Evolutionary conservation across 257 asterid genomes (phyloP), one percentile per base, ranked within the genome.

Genomic region (Fraxinus excelsior): DNA sequence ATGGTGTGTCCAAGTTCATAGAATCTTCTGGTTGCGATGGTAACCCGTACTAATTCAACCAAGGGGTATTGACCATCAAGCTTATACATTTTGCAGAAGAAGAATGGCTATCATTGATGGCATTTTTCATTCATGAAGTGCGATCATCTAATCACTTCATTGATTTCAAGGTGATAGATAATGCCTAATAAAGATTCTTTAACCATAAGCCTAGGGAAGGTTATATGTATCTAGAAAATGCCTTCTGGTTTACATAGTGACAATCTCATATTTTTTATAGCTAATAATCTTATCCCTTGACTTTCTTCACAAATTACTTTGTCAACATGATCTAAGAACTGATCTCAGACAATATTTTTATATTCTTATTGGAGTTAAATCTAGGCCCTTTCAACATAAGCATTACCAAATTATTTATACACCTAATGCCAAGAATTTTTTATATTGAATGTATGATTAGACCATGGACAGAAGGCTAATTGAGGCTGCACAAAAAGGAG

Each of bases 391-490:
- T 0, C 34, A 62, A 23, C 68, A 26, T 62, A 2, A 62, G 32
- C 19, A 25, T 25, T 9, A 25, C 32, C 32, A 62, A 62, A 62
- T 26, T 21, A 62, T 62, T 9, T 62, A 25, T 21, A 62, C 7
- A 10, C 6, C 16, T n/a, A 46, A 14, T 46, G 56, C n/a, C 56
- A 46, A 14, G 64, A 53, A 53, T 25, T 60, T 60, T 34, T 13
- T 7, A 3, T 60, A 19, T 60, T 60, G 34, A 62, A 62, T 4
- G 68, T 23, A 8, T 62, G 2, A 25, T 25, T 62, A 1, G 68
- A 62, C 19, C 31, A 62, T 76, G 74, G 23, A 67, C 80, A 76
- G 31, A 67, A 76, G 68, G 56, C 35, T 76, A 42, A 46, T n/a
- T 14, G 68, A 67, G 28, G 74, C 38, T 29, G 67, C 68, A 25